Evolutionary conservation across 257 asterid species (phyloP), one percentile per base, ranked within the genome.

Genomic region (Capsicum baccatum): DNA sequence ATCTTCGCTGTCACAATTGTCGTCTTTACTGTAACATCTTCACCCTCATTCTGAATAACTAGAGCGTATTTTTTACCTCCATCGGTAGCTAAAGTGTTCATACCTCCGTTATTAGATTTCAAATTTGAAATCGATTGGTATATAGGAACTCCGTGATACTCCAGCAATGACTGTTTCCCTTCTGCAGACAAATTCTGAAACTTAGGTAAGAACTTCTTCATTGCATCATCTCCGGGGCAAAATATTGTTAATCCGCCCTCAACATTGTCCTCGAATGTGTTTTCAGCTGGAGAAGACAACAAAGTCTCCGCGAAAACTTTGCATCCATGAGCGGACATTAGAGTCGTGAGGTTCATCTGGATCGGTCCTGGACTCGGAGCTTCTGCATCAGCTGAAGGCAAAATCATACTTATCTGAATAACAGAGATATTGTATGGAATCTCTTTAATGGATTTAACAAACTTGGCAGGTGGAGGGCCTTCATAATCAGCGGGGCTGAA

Each of bases 141-240:
- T 16, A 92, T 69, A 0, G 97, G 97, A 6, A 91, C 83, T 4
- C 89, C 95, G 52, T 93, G 97, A 83, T 86, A 90, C 69, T 91
- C 93, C 0, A 93, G 83, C 21, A 93, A 11, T 4, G 92, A 86
- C 76, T 92, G 94, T 71, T 92, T 85, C 0, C 84, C 88, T 4
- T 44, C 86, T 3, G 87, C 86, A 6, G 89, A 90, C 12, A 94
- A 70, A 35, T 94, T 94, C 37, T 89, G 92, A 78, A 16, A 93
- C 54, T 87, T 89, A 0, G 98, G 97, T 55, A 86, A 86, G 58
- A 89, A 90, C 0, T 13, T 78, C 83, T 89, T 93, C 97, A 94
- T 93, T 0, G 95, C 97, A 54, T 86, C 97, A 76, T 94, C 98
- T 0, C 90, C 89, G 1, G 98, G 97, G 87, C 98, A 94, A 39